Percentiles rank a stretch among this genome's conserved stretches.
Evolutionary conservation across 208 protist species (phyloP).

Genomic region (Endotrypanum monterogeii): DNA sequence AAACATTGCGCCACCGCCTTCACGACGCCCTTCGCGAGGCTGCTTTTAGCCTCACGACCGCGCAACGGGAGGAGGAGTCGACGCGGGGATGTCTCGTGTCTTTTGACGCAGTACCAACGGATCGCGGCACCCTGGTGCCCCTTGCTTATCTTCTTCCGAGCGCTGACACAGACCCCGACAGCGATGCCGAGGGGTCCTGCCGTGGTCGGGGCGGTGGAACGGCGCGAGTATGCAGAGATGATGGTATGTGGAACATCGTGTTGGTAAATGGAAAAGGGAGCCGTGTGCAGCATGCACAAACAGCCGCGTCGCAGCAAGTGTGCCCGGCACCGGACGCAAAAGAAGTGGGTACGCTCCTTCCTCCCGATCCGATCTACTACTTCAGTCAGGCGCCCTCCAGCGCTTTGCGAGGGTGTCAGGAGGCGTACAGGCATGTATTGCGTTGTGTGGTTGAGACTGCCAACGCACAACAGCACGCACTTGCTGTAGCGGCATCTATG

Average conservation of each 20-base stretch:
- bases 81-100: constrained; percentile 47
- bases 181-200: not conserved
- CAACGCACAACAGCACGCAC: constrained; percentile 47
- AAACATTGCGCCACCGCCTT: constrained; percentile 37
- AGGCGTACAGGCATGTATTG: constrained; percentile 46
- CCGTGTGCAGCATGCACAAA: not conserved
- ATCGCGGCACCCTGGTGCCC: constrained; percentile 26
- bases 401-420: constrained; percentile 50
- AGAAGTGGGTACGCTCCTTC: not conserved
- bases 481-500: constrained; percentile 24
- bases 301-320: not conserved
- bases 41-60: constrained; percentile 44
- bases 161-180: not conserved
- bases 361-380: constrained; percentile 43
- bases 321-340: not conserved
- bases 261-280: not conserved
- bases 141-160: constrained; percentile 19
- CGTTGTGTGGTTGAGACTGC: constrained; percentile 34
- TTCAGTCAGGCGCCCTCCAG: constrained; percentile 41
- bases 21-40: constrained; percentile 57
- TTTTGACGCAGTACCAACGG: constrained; percentile 51
- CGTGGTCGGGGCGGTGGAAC: not conserved
- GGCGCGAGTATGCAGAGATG: too few species aligned
- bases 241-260: not conserved
- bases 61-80: constrained; percentile 54